Conservation (phyloP, 805 yeast genomes). For the Starmerella gropengiesseri region DNA sequence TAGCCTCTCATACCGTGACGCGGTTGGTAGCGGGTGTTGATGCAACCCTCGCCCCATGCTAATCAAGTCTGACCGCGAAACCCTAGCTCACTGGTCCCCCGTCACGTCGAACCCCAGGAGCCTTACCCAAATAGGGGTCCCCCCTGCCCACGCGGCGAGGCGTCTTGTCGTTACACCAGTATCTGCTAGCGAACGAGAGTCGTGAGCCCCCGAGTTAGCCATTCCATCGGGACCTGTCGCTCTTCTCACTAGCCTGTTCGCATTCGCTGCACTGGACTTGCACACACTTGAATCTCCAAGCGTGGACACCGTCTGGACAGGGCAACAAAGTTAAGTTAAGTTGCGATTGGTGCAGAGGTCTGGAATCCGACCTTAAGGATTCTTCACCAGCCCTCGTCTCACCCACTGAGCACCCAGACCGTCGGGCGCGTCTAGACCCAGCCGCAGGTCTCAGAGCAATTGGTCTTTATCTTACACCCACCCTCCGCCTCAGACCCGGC, state of each 20-base stretch:
- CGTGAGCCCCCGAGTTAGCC: too few species aligned
- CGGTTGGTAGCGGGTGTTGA: too few species aligned
- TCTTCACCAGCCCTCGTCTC: not conserved
- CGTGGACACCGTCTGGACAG: not conserved
- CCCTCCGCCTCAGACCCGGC: not conserved
- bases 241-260: not conserved
- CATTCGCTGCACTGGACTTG: not conserved
- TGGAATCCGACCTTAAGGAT: not conserved
- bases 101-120: constrained; percentile 1
- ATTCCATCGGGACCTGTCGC: too few species aligned
- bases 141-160: constrained; percentile 6
- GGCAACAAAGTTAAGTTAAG: constrained; percentile 4
- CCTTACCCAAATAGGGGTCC: constrained; percentile 6
- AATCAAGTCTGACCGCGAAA: not conserved
- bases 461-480: not conserved
- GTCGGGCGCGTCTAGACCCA: not conserved
- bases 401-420: not conserved
- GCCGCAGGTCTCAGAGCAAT: not conserved
- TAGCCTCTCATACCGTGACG: too few species aligned
- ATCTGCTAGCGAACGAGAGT: not conserved
- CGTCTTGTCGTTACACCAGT: constrained; percentile 1
- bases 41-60: not conserved
- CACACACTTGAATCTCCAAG: not conserved
- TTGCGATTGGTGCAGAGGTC: constrained; percentile 2
- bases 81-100: not conserved